Evolutionary conservation across 2,329 filamentous ascomycete species (phyloP).

Genomic region (Bipolaris oryzae): DNA sequence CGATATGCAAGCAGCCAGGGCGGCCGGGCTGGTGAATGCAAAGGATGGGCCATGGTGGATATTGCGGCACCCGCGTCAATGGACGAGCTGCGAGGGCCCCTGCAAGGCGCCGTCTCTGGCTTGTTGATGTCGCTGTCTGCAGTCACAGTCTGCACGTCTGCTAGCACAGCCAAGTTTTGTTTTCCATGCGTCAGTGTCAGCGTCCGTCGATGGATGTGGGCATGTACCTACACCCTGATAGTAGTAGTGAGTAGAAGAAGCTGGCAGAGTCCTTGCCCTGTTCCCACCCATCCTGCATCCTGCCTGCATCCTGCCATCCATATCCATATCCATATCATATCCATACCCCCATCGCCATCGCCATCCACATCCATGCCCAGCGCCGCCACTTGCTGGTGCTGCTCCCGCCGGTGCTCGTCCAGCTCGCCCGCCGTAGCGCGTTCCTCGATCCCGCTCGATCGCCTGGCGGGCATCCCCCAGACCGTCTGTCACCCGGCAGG

Average conservation of each 20-base stretch:
- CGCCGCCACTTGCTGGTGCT: neutral
- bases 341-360: no score
- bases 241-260: neutral
- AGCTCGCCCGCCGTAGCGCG: neutral
- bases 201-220: neutral
- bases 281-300: no score
- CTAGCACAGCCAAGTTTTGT: neutral
- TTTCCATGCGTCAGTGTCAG: neutral
- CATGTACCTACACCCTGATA: no score
- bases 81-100: slow-evolving; percentile 24
- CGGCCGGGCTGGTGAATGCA: slow-evolving; percentile 18
- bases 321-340: no score
- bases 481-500: slow-evolving; percentile 23
- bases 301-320: no score
- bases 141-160: no score
- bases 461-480: slow-evolving; percentile 10
- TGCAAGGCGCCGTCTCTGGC: slow-evolving; percentile 26
- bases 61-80: slow-evolving; percentile 32
- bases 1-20: slow-evolving; percentile 23
- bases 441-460: slow-evolving; percentile 16
- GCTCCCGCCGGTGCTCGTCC: neutral
- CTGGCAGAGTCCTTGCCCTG: neutral
- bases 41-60: slow-evolving; percentile 28
- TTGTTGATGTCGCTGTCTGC: neutral
- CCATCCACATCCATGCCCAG: no score